A percentile compares a stretch with the other conserved stretches of the same genome.
Evolutionary conservation across 1,284 basidiomycete species (phyloP).

Genomic region (Hemileia vastatrix): DNA sequence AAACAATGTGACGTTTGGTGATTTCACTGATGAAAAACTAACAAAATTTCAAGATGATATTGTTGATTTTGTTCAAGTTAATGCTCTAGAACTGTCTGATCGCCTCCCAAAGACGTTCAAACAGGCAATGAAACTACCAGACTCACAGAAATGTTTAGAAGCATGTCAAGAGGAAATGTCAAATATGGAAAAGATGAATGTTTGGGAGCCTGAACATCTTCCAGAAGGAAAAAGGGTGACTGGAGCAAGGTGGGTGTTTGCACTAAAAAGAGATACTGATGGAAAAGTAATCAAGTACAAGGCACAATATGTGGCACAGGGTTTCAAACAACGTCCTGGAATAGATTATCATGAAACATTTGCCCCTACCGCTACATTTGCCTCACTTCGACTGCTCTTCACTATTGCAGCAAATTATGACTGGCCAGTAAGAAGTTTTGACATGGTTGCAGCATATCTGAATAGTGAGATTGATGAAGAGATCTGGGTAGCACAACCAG

Average conservation of each 20-base stretch:
- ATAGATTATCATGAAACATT: neutral
- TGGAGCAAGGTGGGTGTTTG: conserved; percentile 1
- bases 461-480: conserved; percentile 13
- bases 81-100: no score
- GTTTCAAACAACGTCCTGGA: neutral
- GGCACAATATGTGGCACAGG: neutral
- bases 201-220: neutral
- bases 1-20: no score
- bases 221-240: neutral
- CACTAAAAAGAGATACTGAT: neutral
- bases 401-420: neutral
- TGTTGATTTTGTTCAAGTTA: no score
- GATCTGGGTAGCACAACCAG: no score
- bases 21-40: no score
- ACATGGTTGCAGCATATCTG: conserved; percentile 7
- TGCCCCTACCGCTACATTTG: conserved; percentile 6
- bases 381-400: neutral
- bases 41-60: no score
- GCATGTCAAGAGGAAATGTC: neutral
- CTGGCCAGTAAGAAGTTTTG: conserved; percentile 6
- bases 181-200: neutral
- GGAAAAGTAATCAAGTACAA: neutral
- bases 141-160: neutral
- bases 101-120: conserved; percentile 3
- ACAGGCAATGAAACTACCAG: neutral